Percentiles rank a stretch among this genome's conserved stretches.
These are phyloP conservation scores for Pseudonectria buxi DNA, from an alignment of 2,329 filamentous ascomycete genomes.

Conservation along the genomic window DNA sequence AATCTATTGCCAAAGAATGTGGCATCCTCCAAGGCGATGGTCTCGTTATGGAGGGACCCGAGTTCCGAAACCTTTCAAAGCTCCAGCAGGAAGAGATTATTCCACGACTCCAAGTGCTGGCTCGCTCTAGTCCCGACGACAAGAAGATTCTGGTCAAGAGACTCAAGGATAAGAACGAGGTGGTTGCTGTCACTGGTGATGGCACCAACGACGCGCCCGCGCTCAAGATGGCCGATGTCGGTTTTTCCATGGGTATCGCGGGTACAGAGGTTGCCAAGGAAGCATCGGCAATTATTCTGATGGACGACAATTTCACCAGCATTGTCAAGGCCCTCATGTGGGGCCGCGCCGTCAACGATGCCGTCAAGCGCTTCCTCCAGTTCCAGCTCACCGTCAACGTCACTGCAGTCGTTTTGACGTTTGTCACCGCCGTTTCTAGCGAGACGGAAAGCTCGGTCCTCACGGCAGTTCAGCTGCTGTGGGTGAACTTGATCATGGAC, in stretches of 20 bases:
- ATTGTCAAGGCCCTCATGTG: constrained; percentile 79
- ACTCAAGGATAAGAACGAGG: constrained; percentile 67
- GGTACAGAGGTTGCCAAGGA: constrained; percentile 82
- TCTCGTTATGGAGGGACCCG: constrained; percentile 70
- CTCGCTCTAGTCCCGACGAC: constrained; percentile 69
- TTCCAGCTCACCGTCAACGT: constrained; percentile 86
- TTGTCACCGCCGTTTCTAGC: constrained; percentile 76
- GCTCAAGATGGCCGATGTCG: constrained; percentile 73
- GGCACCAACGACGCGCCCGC: constrained; percentile 80
- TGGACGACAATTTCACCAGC: constrained; percentile 85
- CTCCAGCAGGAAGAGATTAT: constrained; percentile 61
- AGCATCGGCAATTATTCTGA: constrained; percentile 76
- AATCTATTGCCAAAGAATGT: constrained; percentile 72
- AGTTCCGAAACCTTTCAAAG: constrained; percentile 65
- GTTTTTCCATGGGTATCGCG: constrained; percentile 80
- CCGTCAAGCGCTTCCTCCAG: constrained; percentile 69
- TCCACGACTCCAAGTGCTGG: constrained; percentile 63
- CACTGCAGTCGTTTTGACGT: constrained; percentile 80
- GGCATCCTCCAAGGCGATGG: constrained; percentile 64
- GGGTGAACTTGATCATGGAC: constrained; percentile 98
- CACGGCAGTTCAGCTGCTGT: constrained; percentile 84
- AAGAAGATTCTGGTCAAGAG: constrained; percentile 67
- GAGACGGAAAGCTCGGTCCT: constrained; percentile 65
- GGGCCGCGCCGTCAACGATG: constrained; percentile 72
- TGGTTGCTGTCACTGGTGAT: constrained; percentile 76